Percentiles rank a stretch among this genome's conserved stretches.
Conservation (phyloP, 2,329 filamentous ascomycete genomes). For the Didymella pomorum region DNA sequence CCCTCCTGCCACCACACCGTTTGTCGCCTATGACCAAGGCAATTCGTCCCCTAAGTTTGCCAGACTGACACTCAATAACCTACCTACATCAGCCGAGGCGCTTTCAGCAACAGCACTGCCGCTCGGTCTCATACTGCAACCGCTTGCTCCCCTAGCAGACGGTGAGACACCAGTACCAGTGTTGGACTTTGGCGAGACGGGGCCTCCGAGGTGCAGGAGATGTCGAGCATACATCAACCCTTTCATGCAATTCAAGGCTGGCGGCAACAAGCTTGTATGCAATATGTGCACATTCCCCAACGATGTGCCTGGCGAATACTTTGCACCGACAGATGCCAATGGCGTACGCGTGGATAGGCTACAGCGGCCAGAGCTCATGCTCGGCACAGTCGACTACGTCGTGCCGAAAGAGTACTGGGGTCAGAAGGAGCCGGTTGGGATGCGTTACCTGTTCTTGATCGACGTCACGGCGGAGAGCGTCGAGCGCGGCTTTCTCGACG, state of each 20-base stretch:
- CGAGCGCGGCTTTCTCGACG: slow-evolving; percentile 88
- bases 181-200: slow-evolving; percentile 90
- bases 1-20: slow-evolving; percentile 86
- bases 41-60: slow-evolving; percentile 96
- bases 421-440: slow-evolving; percentile 80
- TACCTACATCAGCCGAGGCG: slow-evolving; percentile 82
- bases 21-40: slow-evolving; percentile 93
- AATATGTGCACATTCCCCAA: slow-evolving; percentile 98
- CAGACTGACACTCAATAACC: slow-evolving; percentile 90
- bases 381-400: slow-evolving; percentile 93
- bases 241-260: slow-evolving; percentile 96
- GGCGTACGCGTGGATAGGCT: slow-evolving; percentile 87
- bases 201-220: slow-evolving; percentile 88
- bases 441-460: slow-evolving; percentile 89
- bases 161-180: slow-evolving; percentile 90
- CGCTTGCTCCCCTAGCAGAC: slow-evolving; percentile 80
- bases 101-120: slow-evolving; percentile 82
- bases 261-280: slow-evolving; percentile 96
- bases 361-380: slow-evolving; percentile 85
- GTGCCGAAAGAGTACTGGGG: slow-evolving; percentile 99
- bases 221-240: slow-evolving; percentile 98
- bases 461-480: slow-evolving; percentile 92
- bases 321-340: slow-evolving; percentile 85
- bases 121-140: slow-evolving; percentile 87
- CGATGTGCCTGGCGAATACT: slow-evolving; percentile 91